Conservation (phyloP, 2,329 filamentous ascomycete species). For the Thielaviopsis punctulata region DNA sequence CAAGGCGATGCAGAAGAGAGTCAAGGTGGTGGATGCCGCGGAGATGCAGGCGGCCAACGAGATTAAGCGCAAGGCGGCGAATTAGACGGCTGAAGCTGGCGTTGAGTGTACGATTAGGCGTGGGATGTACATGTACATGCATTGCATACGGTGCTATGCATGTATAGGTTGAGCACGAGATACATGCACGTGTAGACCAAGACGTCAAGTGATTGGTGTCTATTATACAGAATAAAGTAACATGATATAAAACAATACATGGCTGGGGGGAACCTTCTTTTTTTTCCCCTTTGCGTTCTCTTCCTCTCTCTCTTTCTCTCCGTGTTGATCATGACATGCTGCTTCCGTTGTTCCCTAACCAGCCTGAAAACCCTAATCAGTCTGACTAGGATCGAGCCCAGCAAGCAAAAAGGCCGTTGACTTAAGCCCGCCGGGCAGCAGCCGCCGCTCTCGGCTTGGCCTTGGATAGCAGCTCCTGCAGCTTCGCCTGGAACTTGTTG, state of each 20-base stretch:
- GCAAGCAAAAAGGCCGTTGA: too few species aligned
- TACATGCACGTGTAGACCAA: too few species aligned
- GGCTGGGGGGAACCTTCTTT: neutral
- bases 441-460: slow-evolving; percentile 1
- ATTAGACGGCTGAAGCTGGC: neutral
- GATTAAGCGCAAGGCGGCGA: slow-evolving; percentile 16
- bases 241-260: slow-evolving; percentile 3
- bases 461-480: slow-evolving; percentile 7
- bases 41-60: slow-evolving; percentile 32
- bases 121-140: neutral
- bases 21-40: slow-evolving; percentile 30
- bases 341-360: too few species aligned
- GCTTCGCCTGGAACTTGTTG: slow-evolving; percentile 24
- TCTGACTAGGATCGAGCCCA: neutral
- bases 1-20: slow-evolving; percentile 34
- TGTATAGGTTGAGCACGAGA: neutral
- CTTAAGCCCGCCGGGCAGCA: neutral
- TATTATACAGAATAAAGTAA: slow-evolving; percentile 4
- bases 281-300: too few species aligned
- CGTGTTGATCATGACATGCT: neutral
- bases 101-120: neutral
- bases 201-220: neutral
- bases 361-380: too few species aligned
- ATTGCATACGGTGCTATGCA: neutral
- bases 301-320: neutral